Conservation (phyloP, 1,284 basidiomycete genomes). For the Ganoderma boninense region DNA sequence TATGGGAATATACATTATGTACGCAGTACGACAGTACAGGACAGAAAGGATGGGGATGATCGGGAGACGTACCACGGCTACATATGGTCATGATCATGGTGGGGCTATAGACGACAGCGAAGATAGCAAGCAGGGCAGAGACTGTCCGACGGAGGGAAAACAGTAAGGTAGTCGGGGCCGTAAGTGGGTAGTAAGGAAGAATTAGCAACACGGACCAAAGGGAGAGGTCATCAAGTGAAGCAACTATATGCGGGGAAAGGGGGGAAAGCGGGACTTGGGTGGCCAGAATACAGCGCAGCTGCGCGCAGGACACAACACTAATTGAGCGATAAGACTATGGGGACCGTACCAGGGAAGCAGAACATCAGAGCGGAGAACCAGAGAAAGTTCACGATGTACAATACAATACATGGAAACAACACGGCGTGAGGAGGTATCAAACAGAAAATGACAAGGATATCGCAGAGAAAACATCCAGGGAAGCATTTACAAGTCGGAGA, state of each 20-base stretch:
- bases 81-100: slow-evolving; percentile 30
- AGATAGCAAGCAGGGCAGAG: slow-evolving; percentile 30
- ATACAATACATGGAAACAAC: slow-evolving; percentile 8
- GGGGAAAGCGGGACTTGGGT: not conserved
- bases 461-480: slow-evolving; percentile 10
- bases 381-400: slow-evolving; percentile 5
- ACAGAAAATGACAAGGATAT: slow-evolving; percentile 21
- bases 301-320: slow-evolving; percentile 33
- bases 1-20: slow-evolving; percentile 27
- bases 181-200: not conserved
- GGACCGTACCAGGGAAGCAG: slow-evolving; percentile 9
- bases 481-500: slow-evolving; percentile 4
- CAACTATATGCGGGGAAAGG: not conserved
- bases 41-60: slow-evolving; percentile 15
- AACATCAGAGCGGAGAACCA: not conserved
- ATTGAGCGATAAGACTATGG: slow-evolving; percentile 40
- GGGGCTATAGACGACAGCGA: slow-evolving; percentile 31
- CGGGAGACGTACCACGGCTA: slow-evolving; percentile 33
- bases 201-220: slow-evolving; percentile 4
- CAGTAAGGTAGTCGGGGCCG: slow-evolving; percentile 29
- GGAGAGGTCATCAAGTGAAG: slow-evolving; percentile 4
- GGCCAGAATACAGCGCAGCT: slow-evolving; percentile 25
- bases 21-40: slow-evolving; percentile 25
- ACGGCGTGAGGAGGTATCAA: slow-evolving; percentile 23
- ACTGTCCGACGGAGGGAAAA: slow-evolving; percentile 25